Conservation (phyloP, 2,329 filamentous ascomycete genomes). For the Tolypocladium tropicale region DNA sequence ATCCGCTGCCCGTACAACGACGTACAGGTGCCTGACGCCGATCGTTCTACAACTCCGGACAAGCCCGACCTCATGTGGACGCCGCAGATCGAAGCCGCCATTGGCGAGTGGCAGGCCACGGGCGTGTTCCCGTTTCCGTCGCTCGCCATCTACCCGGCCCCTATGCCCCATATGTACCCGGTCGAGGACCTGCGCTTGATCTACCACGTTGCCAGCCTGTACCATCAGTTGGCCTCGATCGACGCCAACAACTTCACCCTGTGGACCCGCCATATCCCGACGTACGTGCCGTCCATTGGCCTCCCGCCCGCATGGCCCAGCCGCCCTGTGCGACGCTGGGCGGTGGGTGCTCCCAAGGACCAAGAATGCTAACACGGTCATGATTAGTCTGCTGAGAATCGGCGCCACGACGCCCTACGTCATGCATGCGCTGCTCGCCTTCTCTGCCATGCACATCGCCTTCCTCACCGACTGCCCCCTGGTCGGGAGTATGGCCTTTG, state of each 20-base stretch:
- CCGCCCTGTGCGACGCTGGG: slow-evolving; percentile 6
- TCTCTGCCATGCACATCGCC: slow-evolving; percentile 90
- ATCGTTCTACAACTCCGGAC: slow-evolving; percentile 49
- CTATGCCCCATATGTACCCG: slow-evolving; percentile 62
- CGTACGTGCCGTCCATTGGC: slow-evolving; percentile 46
- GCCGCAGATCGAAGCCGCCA: slow-evolving; percentile 69
- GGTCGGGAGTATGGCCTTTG: slow-evolving; percentile 79
- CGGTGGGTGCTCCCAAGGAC: too few relatives aligned
- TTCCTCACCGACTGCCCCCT: slow-evolving; percentile 80
- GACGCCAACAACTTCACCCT: slow-evolving; percentile 77
- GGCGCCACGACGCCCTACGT: slow-evolving; percentile 77
- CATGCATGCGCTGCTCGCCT: slow-evolving; percentile 84
- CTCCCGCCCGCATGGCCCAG: not conserved
- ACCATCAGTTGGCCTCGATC: slow-evolving; percentile 67
- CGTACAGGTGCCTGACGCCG: slow-evolving; percentile 53
- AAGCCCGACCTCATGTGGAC: slow-evolving; percentile 73
- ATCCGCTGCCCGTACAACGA: slow-evolving; percentile 98
- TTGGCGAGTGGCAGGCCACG: slow-evolving; percentile 75
- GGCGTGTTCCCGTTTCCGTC: slow-evolving; percentile 79
- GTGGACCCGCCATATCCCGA: slow-evolving; percentile 88
- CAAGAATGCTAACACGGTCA: not conserved
- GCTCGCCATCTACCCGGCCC: slow-evolving; percentile 64
- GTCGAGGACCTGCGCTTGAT: slow-evolving; percentile 77
- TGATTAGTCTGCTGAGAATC: slow-evolving; percentile 52
- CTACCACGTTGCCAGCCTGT: slow-evolving; percentile 80